Evolutionary conservation across 2,329 filamentous ascomycete genomes (phyloP).

Genomic region (Aspergillus felis): DNA sequence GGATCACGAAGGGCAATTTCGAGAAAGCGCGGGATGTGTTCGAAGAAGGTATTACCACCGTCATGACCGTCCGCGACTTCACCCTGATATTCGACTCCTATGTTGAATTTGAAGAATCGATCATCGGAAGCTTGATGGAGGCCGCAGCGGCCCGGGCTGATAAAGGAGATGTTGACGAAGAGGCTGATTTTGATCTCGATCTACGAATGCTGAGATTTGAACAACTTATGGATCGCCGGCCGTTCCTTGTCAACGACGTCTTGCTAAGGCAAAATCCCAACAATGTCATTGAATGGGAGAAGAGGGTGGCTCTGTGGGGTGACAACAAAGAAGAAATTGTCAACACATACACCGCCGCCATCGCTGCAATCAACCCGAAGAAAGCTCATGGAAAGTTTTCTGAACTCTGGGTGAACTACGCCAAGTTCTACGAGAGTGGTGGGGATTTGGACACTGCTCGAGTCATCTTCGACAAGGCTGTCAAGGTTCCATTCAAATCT

Average conservation of each 20-base stretch:
- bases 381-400: slow-evolving; percentile 92
- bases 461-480: slow-evolving; percentile 94
- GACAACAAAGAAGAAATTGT: slow-evolving; percentile 89
- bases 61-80: slow-evolving; percentile 98
- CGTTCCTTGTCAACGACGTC: slow-evolving; percentile 95
- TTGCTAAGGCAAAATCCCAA: slow-evolving; percentile 92
- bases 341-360: slow-evolving; percentile 90
- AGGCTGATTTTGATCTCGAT: slow-evolving; percentile 90
- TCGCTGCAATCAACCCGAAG: slow-evolving; percentile 88
- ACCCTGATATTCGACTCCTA: slow-evolving; percentile 96
- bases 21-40: slow-evolving; percentile 90
- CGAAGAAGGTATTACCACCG: slow-evolving; percentile 93
- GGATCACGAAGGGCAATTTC: slow-evolving; percentile 89
- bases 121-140: slow-evolving; percentile 89
- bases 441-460: slow-evolving; percentile 80
- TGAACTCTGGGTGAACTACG: slow-evolving; percentile 93
- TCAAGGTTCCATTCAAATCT: slow-evolving; percentile 96
- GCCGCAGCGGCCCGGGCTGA: slow-evolving; percentile 75
- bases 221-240: slow-evolving; percentile 92
- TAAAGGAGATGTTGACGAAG: slow-evolving; percentile 71
- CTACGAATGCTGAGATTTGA: slow-evolving; percentile 98
- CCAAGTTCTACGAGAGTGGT: slow-evolving; percentile 90
- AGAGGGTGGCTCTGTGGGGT: slow-evolving; percentile 91
- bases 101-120: slow-evolving; percentile 92
- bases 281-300: slow-evolving; percentile 95